Base-by-base conservation (phyloP, 1,284 basidiomycete genomes). In the Marasmius oreades region DNA sequence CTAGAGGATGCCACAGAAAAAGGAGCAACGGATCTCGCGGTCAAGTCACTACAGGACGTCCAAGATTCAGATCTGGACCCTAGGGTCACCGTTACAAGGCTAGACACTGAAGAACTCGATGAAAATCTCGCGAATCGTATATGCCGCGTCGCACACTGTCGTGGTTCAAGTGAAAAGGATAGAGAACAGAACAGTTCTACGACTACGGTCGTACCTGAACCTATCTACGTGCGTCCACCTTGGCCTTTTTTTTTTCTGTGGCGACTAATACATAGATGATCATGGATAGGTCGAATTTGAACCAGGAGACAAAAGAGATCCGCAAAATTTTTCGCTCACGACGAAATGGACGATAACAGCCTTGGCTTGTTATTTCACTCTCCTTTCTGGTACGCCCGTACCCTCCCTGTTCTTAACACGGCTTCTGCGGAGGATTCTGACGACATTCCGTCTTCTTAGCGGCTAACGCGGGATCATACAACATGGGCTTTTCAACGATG, bases 291-390 rank as follows among this genome's bases (percentile, higher is more conserved):
- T 88, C 52, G 84, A 88, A 44, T 88, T 85, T 59, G 71, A 76
- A 18, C 67, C 73, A 51, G 71, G 68, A 26, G 83, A 84, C 59
- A 60, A 68, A 4, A 75, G 81, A 31, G 80, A 87, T 61, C 86
- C 86, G 2, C 71, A 78, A 59, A 79, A 80, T 61, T 86, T 81
- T 62, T 70, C 76, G 3, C 61, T 61, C 11, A 59, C 66, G 2
- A 76, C 77, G 57, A 88, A 87, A 71, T 82, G 82, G 76, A 66
- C 71, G 2, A 85, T 89, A 58, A 86, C 85, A 1, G 59, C 73
- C 31, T 74, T 83, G 20, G 84, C 84, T 1, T 82, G 81, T 53
- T 74, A 79, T 52, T 83, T 80, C 58, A 85, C 86, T 0, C 66
- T 78, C 3, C 69, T 86, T 24, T 78, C 80, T 31, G 77, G 84